Percentiles rank a stretch among this genome's conserved stretches.
Evolutionary conservation across 2,329 filamentous ascomycete genomes (phyloP).

Genomic region (Arthroderma uncinatum): DNA sequence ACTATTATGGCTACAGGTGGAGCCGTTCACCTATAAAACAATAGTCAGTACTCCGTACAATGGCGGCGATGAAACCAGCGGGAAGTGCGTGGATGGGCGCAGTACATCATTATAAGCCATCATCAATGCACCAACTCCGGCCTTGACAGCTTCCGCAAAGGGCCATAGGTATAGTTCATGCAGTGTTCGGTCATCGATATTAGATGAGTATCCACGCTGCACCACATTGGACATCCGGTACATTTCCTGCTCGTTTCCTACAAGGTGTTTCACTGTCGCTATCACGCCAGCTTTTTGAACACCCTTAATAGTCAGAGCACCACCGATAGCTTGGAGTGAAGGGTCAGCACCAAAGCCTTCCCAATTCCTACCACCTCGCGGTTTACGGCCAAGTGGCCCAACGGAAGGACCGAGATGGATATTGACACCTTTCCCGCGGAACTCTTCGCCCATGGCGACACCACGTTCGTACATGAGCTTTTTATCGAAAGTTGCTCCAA

Average conservation of each 20-base stretch:
- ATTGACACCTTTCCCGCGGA: slow-evolving; percentile 61
- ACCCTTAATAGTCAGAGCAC: slow-evolving; percentile 43
- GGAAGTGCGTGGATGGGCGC: not conserved
- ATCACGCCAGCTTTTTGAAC: slow-evolving; percentile 48
- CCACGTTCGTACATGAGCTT: slow-evolving; percentile 57
- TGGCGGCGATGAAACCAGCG: not conserved
- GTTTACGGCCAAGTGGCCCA: slow-evolving; percentile 60
- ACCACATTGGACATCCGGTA: slow-evolving; percentile 39
- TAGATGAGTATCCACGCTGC: slow-evolving; percentile 34
- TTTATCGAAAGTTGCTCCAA: slow-evolving; percentile 65
- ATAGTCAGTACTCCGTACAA: not conserved
- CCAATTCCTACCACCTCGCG: slow-evolving; percentile 63
- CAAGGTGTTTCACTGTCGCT: slow-evolving; percentile 47
- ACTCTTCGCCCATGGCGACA: slow-evolving; percentile 58
- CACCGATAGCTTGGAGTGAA: slow-evolving; percentile 47
- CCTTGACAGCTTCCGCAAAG: slow-evolving; percentile 40
- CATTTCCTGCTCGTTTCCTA: slow-evolving; percentile 40
- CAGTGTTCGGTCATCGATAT: slow-evolving; percentile 42
- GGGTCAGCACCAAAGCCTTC: slow-evolving; percentile 64
- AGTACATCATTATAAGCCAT: slow-evolving; percentile 33
- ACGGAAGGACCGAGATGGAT: slow-evolving; percentile 60
- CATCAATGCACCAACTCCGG: slow-evolving; percentile 39
- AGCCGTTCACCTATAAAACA: slow-evolving; percentile 47
- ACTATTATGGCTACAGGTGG: slow-evolving; percentile 56
- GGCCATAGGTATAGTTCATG: slow-evolving; percentile 40